Conservation (phyloP, 2,329 filamentous ascomycete species). For the Pseudocercospora fijiensis region DNA sequence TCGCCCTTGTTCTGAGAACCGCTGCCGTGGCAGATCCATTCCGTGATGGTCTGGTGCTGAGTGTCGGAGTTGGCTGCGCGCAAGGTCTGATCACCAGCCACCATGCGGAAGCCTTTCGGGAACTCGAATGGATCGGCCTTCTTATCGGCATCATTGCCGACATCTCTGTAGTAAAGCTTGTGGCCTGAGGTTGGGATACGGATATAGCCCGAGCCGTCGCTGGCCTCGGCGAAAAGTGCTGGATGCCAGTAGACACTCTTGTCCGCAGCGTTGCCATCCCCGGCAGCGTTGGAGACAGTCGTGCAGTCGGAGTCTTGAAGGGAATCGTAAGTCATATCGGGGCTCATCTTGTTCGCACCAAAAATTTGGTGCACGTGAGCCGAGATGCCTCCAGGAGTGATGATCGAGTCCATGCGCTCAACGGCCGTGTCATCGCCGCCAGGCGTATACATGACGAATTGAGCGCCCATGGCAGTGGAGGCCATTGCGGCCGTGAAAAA, state of each 20-base stretch:
- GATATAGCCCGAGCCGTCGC: slow-evolving; percentile 60
- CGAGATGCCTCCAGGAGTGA: slow-evolving; percentile 59
- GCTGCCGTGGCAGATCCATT: slow-evolving; percentile 56
- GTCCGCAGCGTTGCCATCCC: slow-evolving; percentile 54
- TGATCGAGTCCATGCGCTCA: slow-evolving; percentile 66
- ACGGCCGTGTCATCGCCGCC: slow-evolving; percentile 43
- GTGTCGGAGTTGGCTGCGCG: slow-evolving; percentile 58
- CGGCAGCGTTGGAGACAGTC: slow-evolving; percentile 29
- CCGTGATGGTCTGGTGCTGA: slow-evolving; percentile 41
- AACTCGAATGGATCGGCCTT: slow-evolving; percentile 68
- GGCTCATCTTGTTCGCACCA: slow-evolving; percentile 65
- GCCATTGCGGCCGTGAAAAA: slow-evolving; percentile 22
- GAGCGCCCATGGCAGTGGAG: slow-evolving; percentile 22
- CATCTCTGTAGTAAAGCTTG: slow-evolving; percentile 68
- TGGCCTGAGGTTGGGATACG: slow-evolving; percentile 63
- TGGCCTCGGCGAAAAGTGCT: slow-evolving; percentile 64
- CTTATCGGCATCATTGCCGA: slow-evolving; percentile 48
- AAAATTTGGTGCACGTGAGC: slow-evolving; percentile 69
- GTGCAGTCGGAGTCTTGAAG: slow-evolving; percentile 59
- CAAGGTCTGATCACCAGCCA: slow-evolving; percentile 62
- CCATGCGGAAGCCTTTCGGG: slow-evolving; percentile 68
- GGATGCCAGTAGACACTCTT: slow-evolving; percentile 78
- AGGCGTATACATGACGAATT: slow-evolving; percentile 34
- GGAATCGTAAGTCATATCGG: slow-evolving; percentile 60
- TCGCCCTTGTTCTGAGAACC: slow-evolving; percentile 44